A percentile compares a stretch with the other conserved stretches of the same genome.
Conservation (phyloP, 768 basidiomycete genomes). For the Xerocomus spinulosus region DNA sequence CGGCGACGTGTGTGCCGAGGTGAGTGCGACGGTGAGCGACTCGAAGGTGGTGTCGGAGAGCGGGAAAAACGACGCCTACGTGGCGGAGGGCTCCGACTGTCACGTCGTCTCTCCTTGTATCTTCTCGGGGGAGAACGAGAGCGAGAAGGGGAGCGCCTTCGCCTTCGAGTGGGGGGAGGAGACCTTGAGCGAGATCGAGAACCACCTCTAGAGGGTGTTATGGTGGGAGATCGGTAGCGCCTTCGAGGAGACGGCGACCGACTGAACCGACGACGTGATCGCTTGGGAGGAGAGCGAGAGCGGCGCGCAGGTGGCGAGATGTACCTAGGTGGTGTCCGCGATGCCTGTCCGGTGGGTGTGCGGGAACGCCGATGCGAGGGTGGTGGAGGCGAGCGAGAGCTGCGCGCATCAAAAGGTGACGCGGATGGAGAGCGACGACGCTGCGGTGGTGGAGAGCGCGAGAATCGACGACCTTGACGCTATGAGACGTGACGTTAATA, state of each 20-base stretch:
- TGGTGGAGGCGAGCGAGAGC: slow-evolving; percentile 37
- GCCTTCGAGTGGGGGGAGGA: slow-evolving; percentile 36
- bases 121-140: slow-evolving; percentile 31
- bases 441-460: slow-evolving; percentile 45
- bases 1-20: slow-evolving; percentile 43
- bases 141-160: slow-evolving; percentile 31
- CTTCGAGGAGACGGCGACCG: slow-evolving; percentile 26
- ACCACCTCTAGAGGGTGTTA: slow-evolving; percentile 32
- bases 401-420: slow-evolving; percentile 34
- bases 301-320: slow-evolving; percentile 36
- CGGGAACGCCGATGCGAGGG: slow-evolving; percentile 35
- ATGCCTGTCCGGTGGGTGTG: slow-evolving; percentile 36
- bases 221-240: slow-evolving; percentile 31
- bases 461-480: slow-evolving; percentile 45
- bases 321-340: slow-evolving; percentile 25
- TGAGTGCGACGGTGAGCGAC: slow-evolving; percentile 32
- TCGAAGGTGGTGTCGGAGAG: slow-evolving; percentile 47
- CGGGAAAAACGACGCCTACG: slow-evolving; percentile 43
- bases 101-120: slow-evolving; percentile 22
- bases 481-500: slow-evolving; percentile 11
- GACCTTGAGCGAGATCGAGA: slow-evolving; percentile 43
- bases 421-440: slow-evolving; percentile 42
- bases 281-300: slow-evolving; percentile 27
- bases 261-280: slow-evolving; percentile 23
- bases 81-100: slow-evolving; percentile 31